A percentile compares a stretch with the other conserved stretches of the same genome.
Conservation (phyloP, 345 rosid genomes). For the Salix udensis region DNA sequence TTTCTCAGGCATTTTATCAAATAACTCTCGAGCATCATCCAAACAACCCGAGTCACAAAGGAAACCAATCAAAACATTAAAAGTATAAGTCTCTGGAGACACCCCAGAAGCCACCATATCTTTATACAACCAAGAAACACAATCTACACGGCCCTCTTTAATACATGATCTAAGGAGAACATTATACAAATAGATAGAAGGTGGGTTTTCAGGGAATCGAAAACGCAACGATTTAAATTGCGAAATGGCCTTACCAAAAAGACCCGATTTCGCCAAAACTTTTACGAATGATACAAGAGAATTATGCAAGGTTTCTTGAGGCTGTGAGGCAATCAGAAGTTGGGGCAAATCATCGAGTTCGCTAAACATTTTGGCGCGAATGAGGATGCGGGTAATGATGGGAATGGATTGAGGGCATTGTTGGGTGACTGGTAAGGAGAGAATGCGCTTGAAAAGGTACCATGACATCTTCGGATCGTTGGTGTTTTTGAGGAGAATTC, state of each 20-base stretch:
- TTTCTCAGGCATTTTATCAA: constrained; percentile 80
- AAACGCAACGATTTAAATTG: constrained; percentile 55
- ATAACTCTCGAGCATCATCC: constrained; percentile 65
- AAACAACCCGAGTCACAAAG: constrained; percentile 65
- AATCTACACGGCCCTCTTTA: constrained; percentile 39
- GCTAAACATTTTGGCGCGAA: constrained; percentile 52
- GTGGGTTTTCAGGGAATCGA: constrained; percentile 44
- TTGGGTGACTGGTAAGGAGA: constrained; percentile 34
- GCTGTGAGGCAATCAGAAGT: constrained; percentile 40
- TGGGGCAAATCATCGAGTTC: constrained; percentile 67
- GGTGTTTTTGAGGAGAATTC: constrained; percentile 56
- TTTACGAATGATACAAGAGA: constrained; percentile 43
- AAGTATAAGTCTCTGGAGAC: constrained; percentile 71
- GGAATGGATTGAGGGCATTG: constrained; percentile 37
- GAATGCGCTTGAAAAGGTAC: constrained; percentile 71
- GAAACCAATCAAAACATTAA: constrained; percentile 60
- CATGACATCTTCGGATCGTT: constrained; percentile 75
- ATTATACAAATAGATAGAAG: constrained; percentile 57
- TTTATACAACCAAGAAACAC: constrained; percentile 64
- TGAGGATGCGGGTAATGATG: constrained; percentile 57
- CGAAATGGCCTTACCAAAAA: constrained; percentile 46
- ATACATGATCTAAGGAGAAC: constrained; percentile 51
- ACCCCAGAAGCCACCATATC: constrained; percentile 65
- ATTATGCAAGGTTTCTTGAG: constrained; percentile 19
- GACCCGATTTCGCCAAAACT: constrained; percentile 49